Evolutionary conservation across 305 asterid species (phyloP).

Genomic region (Lippia alba): DNA sequence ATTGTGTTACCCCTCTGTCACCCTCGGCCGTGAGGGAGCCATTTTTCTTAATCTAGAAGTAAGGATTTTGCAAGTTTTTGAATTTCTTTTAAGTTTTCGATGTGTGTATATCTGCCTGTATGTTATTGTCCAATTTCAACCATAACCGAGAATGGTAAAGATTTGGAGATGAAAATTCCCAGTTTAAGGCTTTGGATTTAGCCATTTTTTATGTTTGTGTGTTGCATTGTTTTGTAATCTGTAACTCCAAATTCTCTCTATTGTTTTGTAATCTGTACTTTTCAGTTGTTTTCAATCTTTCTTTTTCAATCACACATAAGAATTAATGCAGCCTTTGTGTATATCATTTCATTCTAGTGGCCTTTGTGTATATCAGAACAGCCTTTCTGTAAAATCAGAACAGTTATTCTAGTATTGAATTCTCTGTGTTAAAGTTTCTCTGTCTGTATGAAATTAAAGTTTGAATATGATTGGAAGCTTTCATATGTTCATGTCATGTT

Average conservation of each 20-base stretch:
- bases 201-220: not conserved
- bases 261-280: not conserved
- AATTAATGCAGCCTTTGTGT: conserved; percentile 1
- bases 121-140: not conserved
- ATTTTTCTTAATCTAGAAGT: conserved; percentile 93
- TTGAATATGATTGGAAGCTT: not conserved
- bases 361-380: not conserved
- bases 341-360: no score
- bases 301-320: conserved; percentile 2
- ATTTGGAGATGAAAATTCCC: not conserved
- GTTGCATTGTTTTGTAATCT: no score
- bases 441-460: not conserved
- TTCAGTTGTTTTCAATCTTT: not conserved
- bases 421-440: not conserved
- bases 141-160: no score
- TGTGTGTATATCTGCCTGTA: not conserved
- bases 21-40: conserved; percentile 86
- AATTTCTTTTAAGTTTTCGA: no score
- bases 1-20: conserved; percentile 76
- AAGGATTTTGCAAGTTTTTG: not conserved
- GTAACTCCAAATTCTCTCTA: no score
- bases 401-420: not conserved
- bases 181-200: no score
- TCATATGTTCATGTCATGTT: conserved; percentile 3
- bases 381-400: not conserved